A percentile compares a stretch with the other conserved stretches of the same genome.
phyloP scores from a whole-genome alignment of 148 eudicot species.

The Dianthus caryophyllus region DNA sequence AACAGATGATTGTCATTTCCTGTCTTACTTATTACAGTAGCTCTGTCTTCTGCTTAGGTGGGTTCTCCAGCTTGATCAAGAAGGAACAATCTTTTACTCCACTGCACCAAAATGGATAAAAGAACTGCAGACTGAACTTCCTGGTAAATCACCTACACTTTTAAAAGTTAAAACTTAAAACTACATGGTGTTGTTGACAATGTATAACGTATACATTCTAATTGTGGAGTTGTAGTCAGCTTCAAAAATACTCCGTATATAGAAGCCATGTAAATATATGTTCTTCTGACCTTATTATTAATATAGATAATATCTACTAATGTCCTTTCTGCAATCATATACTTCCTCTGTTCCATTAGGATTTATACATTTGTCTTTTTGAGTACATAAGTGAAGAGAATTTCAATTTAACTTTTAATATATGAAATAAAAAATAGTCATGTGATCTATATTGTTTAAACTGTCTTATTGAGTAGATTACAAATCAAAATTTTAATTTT shows the following conservation, averaged over 20 bases:
- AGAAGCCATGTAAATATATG: background rate
- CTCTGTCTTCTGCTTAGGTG: slow-evolving; percentile 53
- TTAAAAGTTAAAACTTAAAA: background rate
- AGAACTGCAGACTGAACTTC: slow-evolving; percentile 7
- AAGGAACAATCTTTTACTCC: slow-evolving; percentile 75
- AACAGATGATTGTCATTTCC: slow-evolving; percentile 5
- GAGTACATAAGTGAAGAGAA: too few relatives aligned
- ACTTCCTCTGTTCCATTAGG: background rate
- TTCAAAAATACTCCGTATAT: background rate
- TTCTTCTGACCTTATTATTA: background rate
- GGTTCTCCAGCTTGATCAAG: slow-evolving; percentile 87
- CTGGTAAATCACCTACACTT: slow-evolving; percentile 25
- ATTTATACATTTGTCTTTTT: too few relatives aligned
- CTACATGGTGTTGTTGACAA: slow-evolving; percentile 6
- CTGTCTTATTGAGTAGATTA: too few relatives aligned
- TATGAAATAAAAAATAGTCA: too few relatives aligned
- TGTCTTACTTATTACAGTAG: background rate
- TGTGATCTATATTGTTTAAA: too few relatives aligned
- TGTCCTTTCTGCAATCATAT: slow-evolving; percentile 3
- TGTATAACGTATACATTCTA: background rate
- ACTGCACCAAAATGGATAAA: slow-evolving; percentile 76
- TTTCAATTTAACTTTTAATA: too few relatives aligned
- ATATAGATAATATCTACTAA: background rate
- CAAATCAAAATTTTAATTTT: too few relatives aligned
- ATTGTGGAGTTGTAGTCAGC: background rate